phyloP scores from a whole-genome alignment of 2,329 filamentous ascomycete species.

The Colletotrichum abscissum region DNA sequence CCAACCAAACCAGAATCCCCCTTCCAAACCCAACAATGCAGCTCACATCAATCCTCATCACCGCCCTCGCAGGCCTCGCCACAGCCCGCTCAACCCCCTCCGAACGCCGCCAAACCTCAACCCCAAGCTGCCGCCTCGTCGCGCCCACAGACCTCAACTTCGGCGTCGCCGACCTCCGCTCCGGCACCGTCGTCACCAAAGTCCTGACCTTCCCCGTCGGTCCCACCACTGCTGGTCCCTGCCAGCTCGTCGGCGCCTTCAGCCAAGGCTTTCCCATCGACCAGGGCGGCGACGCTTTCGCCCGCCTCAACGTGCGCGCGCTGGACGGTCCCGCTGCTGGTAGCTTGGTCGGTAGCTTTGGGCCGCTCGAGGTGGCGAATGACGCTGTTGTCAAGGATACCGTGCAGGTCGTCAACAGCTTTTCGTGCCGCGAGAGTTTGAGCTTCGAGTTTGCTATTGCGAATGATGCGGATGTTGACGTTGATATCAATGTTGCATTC shows the following conservation, averaged over 20 bases:
- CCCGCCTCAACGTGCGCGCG: slow-evolving; percentile 24
- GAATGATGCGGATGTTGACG: background rate
- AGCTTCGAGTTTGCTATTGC: slow-evolving; percentile 22
- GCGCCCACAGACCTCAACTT: slow-evolving; percentile 23
- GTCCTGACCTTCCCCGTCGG: slow-evolving; percentile 18
- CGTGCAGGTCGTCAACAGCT: slow-evolving; percentile 26
- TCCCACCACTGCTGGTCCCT: slow-evolving; percentile 13
- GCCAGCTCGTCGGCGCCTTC: slow-evolving; percentile 27
- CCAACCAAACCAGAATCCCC: background rate
- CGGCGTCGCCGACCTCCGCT: slow-evolving; percentile 18
- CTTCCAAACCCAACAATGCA: slow-evolving; percentile 14
- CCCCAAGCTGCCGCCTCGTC: slow-evolving; percentile 15
- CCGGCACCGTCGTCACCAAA: slow-evolving; percentile 23
- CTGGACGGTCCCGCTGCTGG: slow-evolving; percentile 6
- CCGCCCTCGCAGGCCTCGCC: slow-evolving; percentile 12
- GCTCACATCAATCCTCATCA: slow-evolving; percentile 20
- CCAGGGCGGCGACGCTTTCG: slow-evolving; percentile 17
- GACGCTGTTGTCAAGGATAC: slow-evolving; percentile 8
- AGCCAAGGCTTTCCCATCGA: slow-evolving; percentile 24
- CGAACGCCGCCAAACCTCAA: slow-evolving; percentile 11
- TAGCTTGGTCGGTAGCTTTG: slow-evolving; percentile 23
- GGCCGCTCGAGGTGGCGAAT: slow-evolving; percentile 14
- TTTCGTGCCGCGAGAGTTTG: slow-evolving; percentile 4
- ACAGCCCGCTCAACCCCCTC: slow-evolving; percentile 9
- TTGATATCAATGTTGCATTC: slow-evolving; percentile 17